Percentiles rank a stretch among this genome's conserved stretches.
Evolutionary conservation across 495 filamentous ascomycete species (phyloP).

Genomic region (Penicillium lividum): DNA sequence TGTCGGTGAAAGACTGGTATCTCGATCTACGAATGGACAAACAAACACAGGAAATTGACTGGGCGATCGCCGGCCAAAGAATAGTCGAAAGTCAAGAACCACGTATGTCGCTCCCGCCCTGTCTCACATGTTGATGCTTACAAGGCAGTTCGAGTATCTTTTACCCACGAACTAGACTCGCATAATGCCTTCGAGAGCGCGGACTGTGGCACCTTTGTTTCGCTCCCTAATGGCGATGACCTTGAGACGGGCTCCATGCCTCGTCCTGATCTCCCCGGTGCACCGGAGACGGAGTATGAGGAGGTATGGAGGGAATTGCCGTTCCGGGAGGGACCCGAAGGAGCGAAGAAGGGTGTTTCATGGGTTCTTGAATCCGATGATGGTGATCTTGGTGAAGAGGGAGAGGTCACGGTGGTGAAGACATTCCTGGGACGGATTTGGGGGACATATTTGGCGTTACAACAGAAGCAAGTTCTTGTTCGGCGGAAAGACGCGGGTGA

Average conservation of each 20-base stretch:
- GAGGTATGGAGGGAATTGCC: slow-evolving; percentile 43
- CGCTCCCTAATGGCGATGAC: slow-evolving; percentile 43
- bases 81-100: slow-evolving; percentile 34
- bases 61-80: slow-evolving; percentile 44
- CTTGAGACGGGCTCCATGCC: slow-evolving; percentile 45
- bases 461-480: slow-evolving; percentile 30
- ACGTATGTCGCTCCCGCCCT: slow-evolving; percentile 15
- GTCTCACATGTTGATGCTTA: background rate
- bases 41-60: slow-evolving; percentile 34
- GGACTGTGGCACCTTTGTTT: slow-evolving; percentile 41
- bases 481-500: slow-evolving; percentile 19
- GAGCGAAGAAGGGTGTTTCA: slow-evolving; percentile 25
- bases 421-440: slow-evolving; percentile 41
- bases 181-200: slow-evolving; percentile 37
- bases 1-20: slow-evolving; percentile 47
- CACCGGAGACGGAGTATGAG: slow-evolving; percentile 37
- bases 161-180: slow-evolving; percentile 46
- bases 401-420: slow-evolving; percentile 28
- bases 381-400: slow-evolving; percentile 16
- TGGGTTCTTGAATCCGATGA: slow-evolving; percentile 41
- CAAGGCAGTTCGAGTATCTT: slow-evolving; percentile 29
- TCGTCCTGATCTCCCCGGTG: slow-evolving; percentile 36
- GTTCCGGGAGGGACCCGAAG: slow-evolving; percentile 29
- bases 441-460: slow-evolving; percentile 40
- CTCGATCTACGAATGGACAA: slow-evolving; percentile 45